Base-by-base conservation (phyloP, 495 filamentous ascomycete species). In the Mycothermus thermophilus region DNA sequence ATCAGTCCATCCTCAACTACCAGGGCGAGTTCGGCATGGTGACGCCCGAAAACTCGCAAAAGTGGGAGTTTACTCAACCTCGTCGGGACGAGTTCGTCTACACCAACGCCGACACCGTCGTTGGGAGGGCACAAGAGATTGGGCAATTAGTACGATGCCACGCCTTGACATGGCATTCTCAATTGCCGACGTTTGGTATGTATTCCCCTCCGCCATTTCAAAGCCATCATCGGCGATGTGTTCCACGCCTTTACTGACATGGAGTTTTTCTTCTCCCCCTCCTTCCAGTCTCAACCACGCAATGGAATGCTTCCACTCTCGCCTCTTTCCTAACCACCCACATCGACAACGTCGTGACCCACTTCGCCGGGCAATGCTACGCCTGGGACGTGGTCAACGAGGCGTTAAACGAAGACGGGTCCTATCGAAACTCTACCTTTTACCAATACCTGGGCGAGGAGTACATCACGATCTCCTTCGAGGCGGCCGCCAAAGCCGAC, bases 111-210 rank as follows among this genome's bases (percentile, higher is more conserved):
- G 67, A 74, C 41, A 43, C 48, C 16, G 51, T 77, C 42, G 57
- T 58, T 9, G 30, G 57, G 12, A 44, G 66, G 27, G 71, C 71
- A 1, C 42, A 57, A 37, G 42, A 41, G 14, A 69, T 72, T 37
- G 59, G 62, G 11, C 65, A 76, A 46, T 49, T 63, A 19, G 44
- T 77, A 22, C 50, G 71, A 24, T 75, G 71, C 33, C 71, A 78
- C 43, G 72, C 64, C 9, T 53, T 77, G n/a, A 67, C 72, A 3
- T 80, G 71, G 74, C 59, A 75, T 42, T 60, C 58, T 5, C 72
- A 80, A 35, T 48, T 79, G 7, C 70, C 75, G 1, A 54, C 39
- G 18, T 77, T 69, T 60, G 62, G 66, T 56, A 29, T 10, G 35
- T 40, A 8, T 13, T 10, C 8, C 21, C 16, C 14, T 19, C 13